Percentiles rank a stretch among this genome's conserved stretches.
These are phyloP conservation scores for Pseudonectria foliicola DNA, from an alignment of 2,329 filamentous ascomycete genomes.

Conservation along the genomic window DNA sequence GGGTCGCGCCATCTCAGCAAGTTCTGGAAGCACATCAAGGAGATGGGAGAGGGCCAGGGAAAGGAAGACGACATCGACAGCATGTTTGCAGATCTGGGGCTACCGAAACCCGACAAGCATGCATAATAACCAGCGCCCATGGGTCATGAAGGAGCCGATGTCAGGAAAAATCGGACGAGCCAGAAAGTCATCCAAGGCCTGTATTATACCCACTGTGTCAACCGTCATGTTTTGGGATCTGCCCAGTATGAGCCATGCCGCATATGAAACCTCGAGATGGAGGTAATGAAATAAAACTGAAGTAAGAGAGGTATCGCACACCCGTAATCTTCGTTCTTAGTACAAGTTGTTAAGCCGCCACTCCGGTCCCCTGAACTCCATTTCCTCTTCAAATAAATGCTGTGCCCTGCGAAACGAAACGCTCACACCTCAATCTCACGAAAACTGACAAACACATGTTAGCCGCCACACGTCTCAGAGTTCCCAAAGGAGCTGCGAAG, in stretches of 20 bases:
- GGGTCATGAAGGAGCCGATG: too few species aligned
- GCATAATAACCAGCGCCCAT: too few species aligned
- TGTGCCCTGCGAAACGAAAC: slow-evolving; percentile 13
- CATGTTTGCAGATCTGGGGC: slow-evolving; percentile 43
- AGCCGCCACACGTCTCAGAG: neutral
- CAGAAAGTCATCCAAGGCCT: too few species aligned
- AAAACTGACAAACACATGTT: slow-evolving; percentile 15
- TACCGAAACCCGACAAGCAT: slow-evolving; percentile 22
- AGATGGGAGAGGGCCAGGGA: slow-evolving; percentile 57
- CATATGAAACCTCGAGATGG: too few species aligned
- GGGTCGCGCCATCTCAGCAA: slow-evolving; percentile 77
- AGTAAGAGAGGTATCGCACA: slow-evolving; percentile 15
- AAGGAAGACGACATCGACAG: slow-evolving; percentile 33
- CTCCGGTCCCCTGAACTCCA: slow-evolving; percentile 20
- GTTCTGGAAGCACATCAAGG: slow-evolving; percentile 70
- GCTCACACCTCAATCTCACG: slow-evolving; percentile 13
- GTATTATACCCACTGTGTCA: too few species aligned
- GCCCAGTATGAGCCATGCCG: too few species aligned
- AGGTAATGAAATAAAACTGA: neutral
- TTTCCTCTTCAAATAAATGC: slow-evolving; percentile 9
- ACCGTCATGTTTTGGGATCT: too few species aligned
- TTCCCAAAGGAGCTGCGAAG: neutral
- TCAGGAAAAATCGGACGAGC: too few species aligned
- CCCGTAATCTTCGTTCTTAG: slow-evolving; percentile 16
- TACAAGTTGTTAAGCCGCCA: slow-evolving; percentile 17